Percentiles rank a stretch among this genome's conserved stretches.
Conservation (phyloP, 139 green algal species). For the Spirogloea muscicola region DNA sequence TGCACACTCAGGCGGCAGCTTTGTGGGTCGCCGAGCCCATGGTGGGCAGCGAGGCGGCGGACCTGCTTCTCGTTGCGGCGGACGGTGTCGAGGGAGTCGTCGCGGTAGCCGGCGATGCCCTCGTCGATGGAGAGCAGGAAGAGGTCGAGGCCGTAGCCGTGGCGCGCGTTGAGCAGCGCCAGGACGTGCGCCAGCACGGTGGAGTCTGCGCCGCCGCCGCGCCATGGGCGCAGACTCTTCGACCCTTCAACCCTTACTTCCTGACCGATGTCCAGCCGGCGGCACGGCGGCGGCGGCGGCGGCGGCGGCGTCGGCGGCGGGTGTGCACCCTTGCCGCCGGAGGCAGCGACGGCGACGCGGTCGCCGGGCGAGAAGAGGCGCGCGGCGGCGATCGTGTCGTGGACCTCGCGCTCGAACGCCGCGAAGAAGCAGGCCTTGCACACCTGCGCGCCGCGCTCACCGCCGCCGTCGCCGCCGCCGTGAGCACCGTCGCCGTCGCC, state of each 20-base stretch:
- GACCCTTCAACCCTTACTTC: too few species aligned
- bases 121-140: slow-evolving; percentile 97
- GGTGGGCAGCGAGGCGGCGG: too few species aligned
- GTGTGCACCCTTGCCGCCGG: slow-evolving; percentile 42
- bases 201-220: slow-evolving; percentile 83
- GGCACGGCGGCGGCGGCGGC: too few species aligned
- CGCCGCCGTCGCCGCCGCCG: too few species aligned
- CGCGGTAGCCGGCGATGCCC: slow-evolving; percentile 90
- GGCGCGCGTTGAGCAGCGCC: slow-evolving; percentile 77
- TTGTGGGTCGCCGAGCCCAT: too few species aligned
- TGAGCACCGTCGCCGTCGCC: too few species aligned
- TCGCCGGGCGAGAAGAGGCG: slow-evolving; percentile 81
- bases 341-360: slow-evolving; percentile 83
- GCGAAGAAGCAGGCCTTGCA: slow-evolving; percentile 89
- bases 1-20: too few species aligned
- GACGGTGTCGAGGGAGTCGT: slow-evolving; percentile 94
- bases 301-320: too few species aligned
- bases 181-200: slow-evolving; percentile 95
- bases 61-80: slow-evolving; percentile 80
- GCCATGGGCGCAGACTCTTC: too few species aligned
- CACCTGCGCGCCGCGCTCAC: too few species aligned
- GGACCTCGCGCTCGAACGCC: slow-evolving; percentile 85
- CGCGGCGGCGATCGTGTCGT: slow-evolving; percentile 74
- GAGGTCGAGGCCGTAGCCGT: slow-evolving; percentile 91
- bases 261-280: neutral